These are phyloP conservation scores for Leptosphaerulina australis DNA, from an alignment of 2,329 filamentous ascomycete species.

Conservation along the genomic window DNA sequence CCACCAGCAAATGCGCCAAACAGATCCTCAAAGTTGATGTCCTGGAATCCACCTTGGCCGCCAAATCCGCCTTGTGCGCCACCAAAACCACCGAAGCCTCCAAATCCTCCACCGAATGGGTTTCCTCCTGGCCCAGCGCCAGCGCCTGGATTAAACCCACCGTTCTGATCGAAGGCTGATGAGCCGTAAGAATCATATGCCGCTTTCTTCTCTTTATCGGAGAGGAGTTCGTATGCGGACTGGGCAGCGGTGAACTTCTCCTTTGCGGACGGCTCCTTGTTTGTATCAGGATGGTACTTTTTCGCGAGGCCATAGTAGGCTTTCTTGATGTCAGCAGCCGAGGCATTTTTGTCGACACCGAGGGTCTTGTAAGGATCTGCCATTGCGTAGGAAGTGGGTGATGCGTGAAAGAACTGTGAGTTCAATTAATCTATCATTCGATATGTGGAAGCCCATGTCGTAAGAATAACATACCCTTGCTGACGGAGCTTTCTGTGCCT, in stretches of 20 bases:
- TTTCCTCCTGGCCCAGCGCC: constrained; percentile 67
- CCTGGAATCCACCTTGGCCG: constrained; percentile 75
- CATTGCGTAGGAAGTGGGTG: constrained; percentile 65
- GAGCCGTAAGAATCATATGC: constrained; percentile 90
- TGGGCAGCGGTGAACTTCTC: constrained; percentile 95
- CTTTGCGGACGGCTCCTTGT: constrained; percentile 92
- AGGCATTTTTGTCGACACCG: constrained; percentile 81
- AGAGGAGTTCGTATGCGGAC: constrained; percentile 89
- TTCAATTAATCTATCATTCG: constrained; percentile 22
- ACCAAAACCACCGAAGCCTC: constrained; percentile 56
- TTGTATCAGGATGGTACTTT: constrained; percentile 97
- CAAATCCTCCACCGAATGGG: constrained; percentile 65
- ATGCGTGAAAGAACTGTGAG: constrained; percentile 46
- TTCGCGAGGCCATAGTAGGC: constrained; percentile 97
- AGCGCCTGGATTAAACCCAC: constrained; percentile 79
- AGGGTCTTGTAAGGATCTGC: constrained; percentile 87
- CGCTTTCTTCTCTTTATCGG: constrained; percentile 90
- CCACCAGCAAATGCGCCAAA: constrained; percentile 82
- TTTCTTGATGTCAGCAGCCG: constrained; percentile 90
- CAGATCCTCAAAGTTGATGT: constrained; percentile 95
- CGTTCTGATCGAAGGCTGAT: constrained; percentile 70
- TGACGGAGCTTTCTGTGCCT: constrained; percentile 31
- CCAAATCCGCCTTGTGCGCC: constrained; percentile 61
- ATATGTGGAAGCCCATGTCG: no score
- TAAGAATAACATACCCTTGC: constrained; percentile 36